A percentile compares a stretch with the other conserved stretches of the same genome.
phyloP scores from a whole-genome alignment of 768 basidiomycete species.

The Calocybe gangraenosa region DNA sequence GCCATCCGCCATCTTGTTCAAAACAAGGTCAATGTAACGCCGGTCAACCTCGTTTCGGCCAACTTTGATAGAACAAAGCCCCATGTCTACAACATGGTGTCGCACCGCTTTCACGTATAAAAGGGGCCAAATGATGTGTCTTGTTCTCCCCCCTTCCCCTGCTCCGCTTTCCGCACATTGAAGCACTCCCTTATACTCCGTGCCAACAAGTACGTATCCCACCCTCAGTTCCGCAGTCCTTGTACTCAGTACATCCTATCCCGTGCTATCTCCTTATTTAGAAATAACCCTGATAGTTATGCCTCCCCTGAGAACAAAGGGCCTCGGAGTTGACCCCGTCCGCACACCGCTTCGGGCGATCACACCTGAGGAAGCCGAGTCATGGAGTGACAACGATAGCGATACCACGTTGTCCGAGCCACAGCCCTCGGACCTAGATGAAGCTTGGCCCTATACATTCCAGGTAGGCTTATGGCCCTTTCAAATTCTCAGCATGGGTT shows the following conservation, averaged over 20 bases:
- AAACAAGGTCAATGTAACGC: background rate
- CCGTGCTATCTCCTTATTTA: background rate
- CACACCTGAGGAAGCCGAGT: constrained; percentile 29
- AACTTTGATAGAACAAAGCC: constrained; percentile 21
- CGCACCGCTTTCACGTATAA: constrained; percentile 17
- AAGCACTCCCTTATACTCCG: too few species aligned
- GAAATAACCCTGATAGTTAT: constrained; percentile 5
- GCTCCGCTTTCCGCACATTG: constrained; percentile 1
- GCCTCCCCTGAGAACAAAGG: constrained; percentile 12
- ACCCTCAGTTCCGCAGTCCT: constrained; percentile 5
- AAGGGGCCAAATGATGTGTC: constrained; percentile 5
- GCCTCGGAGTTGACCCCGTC: constrained; percentile 6
- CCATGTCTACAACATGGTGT: constrained; percentile 18
- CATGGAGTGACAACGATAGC: constrained; percentile 32
- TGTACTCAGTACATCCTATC: constrained; percentile 2
- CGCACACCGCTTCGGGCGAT: constrained; percentile 24
- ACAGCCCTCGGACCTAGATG: constrained; percentile 40
- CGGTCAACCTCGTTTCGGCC: constrained; percentile 13
- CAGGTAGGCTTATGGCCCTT: constrained; percentile 29
- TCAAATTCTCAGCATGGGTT: background rate
- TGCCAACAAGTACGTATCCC: background rate
- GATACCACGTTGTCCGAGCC: constrained; percentile 25
- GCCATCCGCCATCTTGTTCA: background rate
- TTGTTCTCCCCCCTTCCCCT: background rate
- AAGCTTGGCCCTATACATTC: constrained; percentile 51